Evolutionary conservation across 2,329 filamentous ascomycete species (phyloP), one percentile per base, ranked within the genome.

Genomic region (Aspergillus pseudoviridinutans): DNA sequence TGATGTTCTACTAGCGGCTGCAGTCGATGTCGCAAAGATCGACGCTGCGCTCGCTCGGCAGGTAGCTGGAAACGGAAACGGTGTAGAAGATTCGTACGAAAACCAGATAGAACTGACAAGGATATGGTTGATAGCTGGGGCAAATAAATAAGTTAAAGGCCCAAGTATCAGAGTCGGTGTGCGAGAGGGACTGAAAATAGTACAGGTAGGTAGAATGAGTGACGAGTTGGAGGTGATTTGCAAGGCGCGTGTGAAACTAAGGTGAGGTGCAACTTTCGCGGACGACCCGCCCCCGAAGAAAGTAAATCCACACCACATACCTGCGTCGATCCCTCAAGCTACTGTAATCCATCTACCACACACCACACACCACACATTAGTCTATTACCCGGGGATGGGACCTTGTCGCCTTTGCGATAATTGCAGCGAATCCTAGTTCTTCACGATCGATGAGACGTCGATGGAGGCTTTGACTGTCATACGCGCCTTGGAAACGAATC

Each of bases 1-100:
- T 97, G 53, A 55, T 64, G 62, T 32, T 61, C 51, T 56, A 53
- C 53, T 44, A 47, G 58, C 54, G 51, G 49, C 55, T 59, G 57
- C 52, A 53, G 49, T 58, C 53, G 53, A 55, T 51, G 57, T 50
- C 47, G 57, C 50, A 42, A 54, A 8, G 55, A 61, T 64, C 58
- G 56, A 62, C 60, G 49, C 52, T 57, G 59, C 54, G 57, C 56
- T 50, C 22, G 57, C 56, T 51, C 22, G 49, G 50, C 55, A 42
- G 46, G 35, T 49, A 55, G 25, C 47, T 50, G 27, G 50, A 56
- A 42, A 22, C 50, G 3, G n/a, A 49, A 54, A 49, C 22, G n/a
- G 51, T 35, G 46, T 32, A 22, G 20, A 29, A 50, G 10, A 17
- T 35, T 35, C 32, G 32, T 17, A 17, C 5, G 42, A 35, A 41